Evolutionary conservation across 768 basidiomycete genomes (phyloP).

Genomic region (Mycena chlorophos): DNA sequence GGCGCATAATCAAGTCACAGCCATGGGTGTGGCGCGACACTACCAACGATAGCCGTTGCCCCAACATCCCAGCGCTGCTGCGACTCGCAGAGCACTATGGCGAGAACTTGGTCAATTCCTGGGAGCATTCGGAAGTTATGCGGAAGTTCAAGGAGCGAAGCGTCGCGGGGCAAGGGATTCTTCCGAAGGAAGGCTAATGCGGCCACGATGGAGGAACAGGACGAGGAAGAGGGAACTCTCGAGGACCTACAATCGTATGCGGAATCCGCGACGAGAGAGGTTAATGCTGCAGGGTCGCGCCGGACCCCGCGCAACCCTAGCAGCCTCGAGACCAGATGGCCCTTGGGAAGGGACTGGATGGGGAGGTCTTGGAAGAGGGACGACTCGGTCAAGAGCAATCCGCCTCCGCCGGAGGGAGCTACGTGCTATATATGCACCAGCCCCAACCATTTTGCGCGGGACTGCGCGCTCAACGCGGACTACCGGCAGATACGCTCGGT

Average conservation of each 20-base stretch:
- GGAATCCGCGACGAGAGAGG: no score
- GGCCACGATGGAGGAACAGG: no score
- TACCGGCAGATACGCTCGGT: neutral
- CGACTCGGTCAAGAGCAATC: neutral
- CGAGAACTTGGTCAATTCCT: neutral
- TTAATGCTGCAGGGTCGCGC: no score
- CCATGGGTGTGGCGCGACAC: neutral
- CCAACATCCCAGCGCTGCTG: neutral
- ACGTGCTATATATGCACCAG: constrained; percentile 7
- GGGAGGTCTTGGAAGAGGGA: neutral
- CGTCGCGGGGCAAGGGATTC: neutral
- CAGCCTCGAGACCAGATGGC: no score
- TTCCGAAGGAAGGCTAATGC: neutral
- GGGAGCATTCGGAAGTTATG: neutral
- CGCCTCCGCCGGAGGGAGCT: neutral
- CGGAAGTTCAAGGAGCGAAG: neutral
- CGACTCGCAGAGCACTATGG: neutral
- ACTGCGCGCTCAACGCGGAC: constrained; percentile 3
- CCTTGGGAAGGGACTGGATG: no score
- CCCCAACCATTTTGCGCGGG: neutral
- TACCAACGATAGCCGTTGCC: neutral
- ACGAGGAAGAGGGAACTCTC: no score
- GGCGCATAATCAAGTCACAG: neutral
- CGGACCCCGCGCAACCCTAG: no score
- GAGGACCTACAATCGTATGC: no score